Evolutionary conservation across 2,329 filamentous ascomycete genomes (phyloP), one percentile per base, ranked within the genome.

Genomic region (Arachnomyces sp.): DNA sequence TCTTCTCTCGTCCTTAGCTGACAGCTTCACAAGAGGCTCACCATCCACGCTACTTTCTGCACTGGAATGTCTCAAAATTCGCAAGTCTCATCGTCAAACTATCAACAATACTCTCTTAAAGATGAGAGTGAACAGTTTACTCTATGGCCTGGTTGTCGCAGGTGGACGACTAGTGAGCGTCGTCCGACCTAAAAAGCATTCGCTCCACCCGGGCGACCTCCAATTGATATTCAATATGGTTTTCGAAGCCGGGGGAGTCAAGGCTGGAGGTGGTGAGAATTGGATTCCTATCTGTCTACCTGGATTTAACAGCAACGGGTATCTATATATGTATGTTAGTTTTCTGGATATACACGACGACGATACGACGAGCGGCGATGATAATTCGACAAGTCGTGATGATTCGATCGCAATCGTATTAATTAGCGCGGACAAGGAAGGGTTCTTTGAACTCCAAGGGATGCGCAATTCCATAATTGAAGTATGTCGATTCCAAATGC

Each of bases 151-250:
- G 9, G 82, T 98, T 44, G 90, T 95, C 12, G 92, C 92, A 3
- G 88, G 89, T 9, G 90, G 89, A 4, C 83, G 84, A 54, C 80
- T 98, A 4, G 92, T 98, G 49, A 95, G 89, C 57, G 93, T 98
- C 29, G 84, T 96, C 12, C 76, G 92, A 29, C 93, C 93, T 4
- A 89, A 93, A 52, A 86, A 92, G 43, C 92, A 98, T 62, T 95
- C 89, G 1, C 73, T 98, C 2, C 93, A 98, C 53, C 92, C 93
- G 0, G 90, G 89, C 47, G 92, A 98, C 59, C 73, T 98, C 16
- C 90, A 95, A 56, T 76, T 98, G 34, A 89, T 98, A 45, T 98
- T 98, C 73, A 96, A 96, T 58, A 98, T 98, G 93, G 78, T 98
- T 2, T 98, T 98, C 54, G 89, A 94, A 66, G 92, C 90, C 2